These are phyloP conservation scores for Schizophyllum commune DNA, from an alignment of 1,284 basidiomycete species.

Conservation along the genomic window DNA sequence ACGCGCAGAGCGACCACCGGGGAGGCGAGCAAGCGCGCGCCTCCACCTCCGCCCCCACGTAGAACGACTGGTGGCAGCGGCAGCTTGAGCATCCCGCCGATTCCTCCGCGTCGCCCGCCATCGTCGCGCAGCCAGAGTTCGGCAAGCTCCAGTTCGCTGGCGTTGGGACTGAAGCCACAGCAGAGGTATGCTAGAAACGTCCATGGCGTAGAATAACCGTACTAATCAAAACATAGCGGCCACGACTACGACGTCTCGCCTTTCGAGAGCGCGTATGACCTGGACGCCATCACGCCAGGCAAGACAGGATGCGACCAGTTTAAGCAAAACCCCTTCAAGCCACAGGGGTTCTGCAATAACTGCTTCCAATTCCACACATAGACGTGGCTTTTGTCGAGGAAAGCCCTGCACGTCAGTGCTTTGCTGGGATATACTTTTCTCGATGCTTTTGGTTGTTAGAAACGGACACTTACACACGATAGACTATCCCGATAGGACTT, in stretches of 20 bases:
- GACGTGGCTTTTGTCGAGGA: background rate
- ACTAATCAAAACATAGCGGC: background rate
- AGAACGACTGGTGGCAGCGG: slow-evolving; percentile 13
- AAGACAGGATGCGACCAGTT: slow-evolving; percentile 37
- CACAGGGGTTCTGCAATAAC: slow-evolving; percentile 52
- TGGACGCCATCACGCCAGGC: slow-evolving; percentile 14
- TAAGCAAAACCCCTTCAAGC: slow-evolving; percentile 55
- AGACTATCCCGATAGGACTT: too few species aligned
- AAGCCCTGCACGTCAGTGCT: too few species aligned
- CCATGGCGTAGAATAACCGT: background rate
- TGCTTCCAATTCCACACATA: slow-evolving; percentile 43
- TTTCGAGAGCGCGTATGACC: slow-evolving; percentile 37
- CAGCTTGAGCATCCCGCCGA: slow-evolving; percentile 13
- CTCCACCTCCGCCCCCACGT: slow-evolving; percentile 36
- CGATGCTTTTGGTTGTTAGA: too few species aligned
- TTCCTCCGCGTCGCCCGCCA: slow-evolving; percentile 17
- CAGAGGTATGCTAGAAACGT: background rate
- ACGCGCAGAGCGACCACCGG: slow-evolving; percentile 11
- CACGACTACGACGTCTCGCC: slow-evolving; percentile 37
- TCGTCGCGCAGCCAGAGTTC: slow-evolving; percentile 7
- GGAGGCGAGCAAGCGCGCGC: slow-evolving; percentile 22
- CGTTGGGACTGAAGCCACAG: slow-evolving; percentile 14
- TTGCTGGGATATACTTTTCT: too few species aligned
- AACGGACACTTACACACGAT: too few species aligned
- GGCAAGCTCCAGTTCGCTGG: slow-evolving; percentile 11